Conservation (phyloP, 805 yeast genomes). For the Priceomyces melissophilus region DNA sequence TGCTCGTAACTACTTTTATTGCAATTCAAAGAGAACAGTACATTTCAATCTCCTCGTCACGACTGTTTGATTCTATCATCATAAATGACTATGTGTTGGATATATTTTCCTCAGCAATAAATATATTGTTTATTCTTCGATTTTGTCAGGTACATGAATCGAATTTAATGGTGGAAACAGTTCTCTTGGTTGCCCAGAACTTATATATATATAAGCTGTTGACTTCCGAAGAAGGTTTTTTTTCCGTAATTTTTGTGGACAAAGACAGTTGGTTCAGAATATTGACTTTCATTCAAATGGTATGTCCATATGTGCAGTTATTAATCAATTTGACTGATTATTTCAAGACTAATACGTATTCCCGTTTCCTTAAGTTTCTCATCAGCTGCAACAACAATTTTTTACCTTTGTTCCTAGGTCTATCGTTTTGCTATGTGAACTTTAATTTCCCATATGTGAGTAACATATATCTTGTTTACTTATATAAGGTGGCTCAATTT, state of each 20-base stretch:
- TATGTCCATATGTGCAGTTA: slow-evolving; percentile 6
- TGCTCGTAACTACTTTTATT: not conserved
- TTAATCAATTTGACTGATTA: slow-evolving; percentile 2
- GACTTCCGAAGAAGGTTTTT: not conserved
- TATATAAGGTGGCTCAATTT: slow-evolving; percentile 20
- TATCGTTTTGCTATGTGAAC: slow-evolving; percentile 28
- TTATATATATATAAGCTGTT: slow-evolving; percentile 1
- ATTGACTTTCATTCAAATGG: slow-evolving; percentile 6
- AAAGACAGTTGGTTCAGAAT: slow-evolving; percentile 2
- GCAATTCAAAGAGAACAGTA: slow-evolving; percentile 3
- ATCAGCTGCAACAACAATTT: slow-evolving; percentile 30
- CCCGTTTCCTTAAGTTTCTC: slow-evolving; percentile 10
- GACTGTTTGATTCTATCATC: slow-evolving; percentile 7
- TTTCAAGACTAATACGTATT: not conserved
- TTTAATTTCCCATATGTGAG: slow-evolving; percentile 15
- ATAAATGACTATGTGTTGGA: slow-evolving; percentile 15
- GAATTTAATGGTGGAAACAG: slow-evolving; percentile 15
- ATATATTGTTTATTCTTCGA: slow-evolving; percentile 26
- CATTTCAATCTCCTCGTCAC: slow-evolving; percentile 1
- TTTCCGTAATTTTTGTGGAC: slow-evolving; percentile 1
- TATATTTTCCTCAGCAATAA: slow-evolving; percentile 22
- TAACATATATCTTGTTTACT: slow-evolving; percentile 4
- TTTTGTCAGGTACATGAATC: slow-evolving; percentile 14
- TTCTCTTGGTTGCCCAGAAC: slow-evolving; percentile 11
- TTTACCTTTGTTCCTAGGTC: slow-evolving; percentile 33